phyloP scores from a whole-genome alignment of 768 basidiomycete species.

The Ramaria sp. region DNA sequence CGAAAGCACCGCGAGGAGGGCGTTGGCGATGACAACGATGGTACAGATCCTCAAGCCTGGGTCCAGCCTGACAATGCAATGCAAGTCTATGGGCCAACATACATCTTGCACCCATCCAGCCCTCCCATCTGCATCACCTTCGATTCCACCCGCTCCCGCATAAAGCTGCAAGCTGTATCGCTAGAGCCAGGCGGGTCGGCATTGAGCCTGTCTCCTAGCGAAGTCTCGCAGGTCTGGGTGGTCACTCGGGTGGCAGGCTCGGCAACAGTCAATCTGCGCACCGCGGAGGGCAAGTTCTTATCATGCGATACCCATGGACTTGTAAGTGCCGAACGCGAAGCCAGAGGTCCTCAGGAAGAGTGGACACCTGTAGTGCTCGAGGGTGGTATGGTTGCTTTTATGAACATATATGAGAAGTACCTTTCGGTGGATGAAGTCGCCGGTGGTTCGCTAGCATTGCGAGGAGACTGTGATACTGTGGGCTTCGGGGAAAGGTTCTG shows the following conservation, averaged over 20 bases:
- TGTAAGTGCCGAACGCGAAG: conserved; percentile 77
- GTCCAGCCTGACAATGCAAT: conserved; percentile 58
- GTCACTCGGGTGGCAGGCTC: conserved; percentile 79
- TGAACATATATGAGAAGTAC: conserved; percentile 85
- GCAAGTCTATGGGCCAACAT: conserved; percentile 83
- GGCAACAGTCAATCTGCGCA: conserved; percentile 74
- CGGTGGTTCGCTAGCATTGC: conserved; percentile 58
- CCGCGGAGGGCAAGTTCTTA: conserved; percentile 83
- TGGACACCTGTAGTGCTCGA: conserved; percentile 80
- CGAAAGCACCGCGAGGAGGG: conserved; percentile 45
- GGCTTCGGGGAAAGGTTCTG: conserved; percentile 82
- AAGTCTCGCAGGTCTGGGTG: conserved; percentile 89
- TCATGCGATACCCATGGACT: conserved; percentile 81
- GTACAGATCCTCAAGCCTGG: conserved; percentile 67
- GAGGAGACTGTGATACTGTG: conserved; percentile 79
- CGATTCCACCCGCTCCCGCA: conserved; percentile 62
- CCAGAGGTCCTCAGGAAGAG: conserved; percentile 87
- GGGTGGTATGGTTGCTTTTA: conserved; percentile 80
- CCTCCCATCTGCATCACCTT: conserved; percentile 72
- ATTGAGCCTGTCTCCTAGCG: conserved; percentile 61
- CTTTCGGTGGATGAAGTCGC: conserved; percentile 79
- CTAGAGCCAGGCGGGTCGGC: conserved; percentile 41
- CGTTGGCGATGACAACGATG: conserved; percentile 39
- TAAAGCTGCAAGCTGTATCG: conserved; percentile 41
- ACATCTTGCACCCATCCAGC: conserved; percentile 74